Conservation (phyloP, 73 alveolate species). For the Durusdinium trenchii region DNA sequence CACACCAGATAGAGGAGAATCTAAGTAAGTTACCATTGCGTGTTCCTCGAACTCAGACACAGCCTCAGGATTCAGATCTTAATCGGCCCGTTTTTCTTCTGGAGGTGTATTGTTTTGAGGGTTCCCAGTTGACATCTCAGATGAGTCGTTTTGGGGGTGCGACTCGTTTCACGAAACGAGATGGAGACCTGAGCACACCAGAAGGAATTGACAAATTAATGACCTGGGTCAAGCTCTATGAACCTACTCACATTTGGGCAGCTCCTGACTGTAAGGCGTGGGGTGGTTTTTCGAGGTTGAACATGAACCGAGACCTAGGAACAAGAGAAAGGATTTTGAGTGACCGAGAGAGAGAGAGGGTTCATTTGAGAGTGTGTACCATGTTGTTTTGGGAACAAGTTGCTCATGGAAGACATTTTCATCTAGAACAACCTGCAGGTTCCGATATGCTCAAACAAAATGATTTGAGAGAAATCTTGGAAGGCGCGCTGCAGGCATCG, state of each 20-base stretch:
- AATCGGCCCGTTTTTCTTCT: conserved; percentile 4
- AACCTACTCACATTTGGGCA: neutral
- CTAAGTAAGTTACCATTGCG: too few relatives aligned
- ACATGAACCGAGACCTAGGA: neutral
- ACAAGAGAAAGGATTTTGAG: neutral
- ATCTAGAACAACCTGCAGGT: neutral
- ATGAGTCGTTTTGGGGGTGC: neutral
- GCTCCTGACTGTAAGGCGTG: neutral
- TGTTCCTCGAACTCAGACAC: too few relatives aligned
- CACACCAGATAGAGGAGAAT: too few relatives aligned
- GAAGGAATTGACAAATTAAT: neutral
- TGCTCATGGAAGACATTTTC: neutral
- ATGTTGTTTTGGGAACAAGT: neutral
- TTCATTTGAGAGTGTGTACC: neutral
- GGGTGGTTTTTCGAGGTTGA: neutral
- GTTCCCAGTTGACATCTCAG: neutral
- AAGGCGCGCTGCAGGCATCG: neutral
- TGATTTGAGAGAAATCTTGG: neutral
- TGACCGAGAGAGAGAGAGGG: neutral
- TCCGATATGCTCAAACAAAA: neutral
- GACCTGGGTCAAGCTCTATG: neutral
- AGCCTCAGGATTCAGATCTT: too few relatives aligned
- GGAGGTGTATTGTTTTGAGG: neutral
- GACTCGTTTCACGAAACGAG: neutral
- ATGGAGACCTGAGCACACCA: neutral